Evolutionary conservation across 306 rosid genomes (phyloP).

Genomic region (Coriaria nepalensis): DNA sequence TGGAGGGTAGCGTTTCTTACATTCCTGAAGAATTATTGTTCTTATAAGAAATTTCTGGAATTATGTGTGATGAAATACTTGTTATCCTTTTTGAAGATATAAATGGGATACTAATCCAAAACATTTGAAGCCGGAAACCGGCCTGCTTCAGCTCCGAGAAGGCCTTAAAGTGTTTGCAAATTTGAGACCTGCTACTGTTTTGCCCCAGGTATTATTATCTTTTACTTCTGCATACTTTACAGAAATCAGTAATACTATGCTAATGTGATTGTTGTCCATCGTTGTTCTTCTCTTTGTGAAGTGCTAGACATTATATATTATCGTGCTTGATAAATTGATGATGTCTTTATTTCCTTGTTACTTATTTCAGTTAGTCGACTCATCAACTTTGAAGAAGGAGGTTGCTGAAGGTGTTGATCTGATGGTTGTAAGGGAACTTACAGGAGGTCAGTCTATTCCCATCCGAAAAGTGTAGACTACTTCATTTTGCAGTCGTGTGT

Average conservation of each 20-base stretch:
- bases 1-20: slow-evolving; percentile 49
- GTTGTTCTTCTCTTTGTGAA: no score
- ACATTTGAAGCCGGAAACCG: slow-evolving; percentile 86
- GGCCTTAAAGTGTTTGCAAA: slow-evolving; percentile 76
- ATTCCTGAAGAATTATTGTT: not conserved
- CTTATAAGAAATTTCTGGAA: not conserved
- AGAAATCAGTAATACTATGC: no score
- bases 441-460: slow-evolving; percentile 53
- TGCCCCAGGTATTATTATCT: slow-evolving; percentile 78
- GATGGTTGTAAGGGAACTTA: slow-evolving; percentile 89
- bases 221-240: no score
- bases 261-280: no score
- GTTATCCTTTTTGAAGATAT: slow-evolving; percentile 27
- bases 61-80: not conserved
- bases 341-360: slow-evolving; percentile 1
- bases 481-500: not conserved
- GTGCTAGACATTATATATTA: no score
- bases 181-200: slow-evolving; percentile 70
- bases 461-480: not conserved
- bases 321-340: no score
- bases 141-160: slow-evolving; percentile 52
- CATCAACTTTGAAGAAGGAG: slow-evolving; percentile 87
- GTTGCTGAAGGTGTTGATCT: slow-evolving; percentile 81
- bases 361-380: slow-evolving; percentile 55
- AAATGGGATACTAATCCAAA: slow-evolving; percentile 73